Base-by-base conservation (phyloP, 2,329 filamentous ascomycete genomes). In the Aspergillus sp. region DNA sequence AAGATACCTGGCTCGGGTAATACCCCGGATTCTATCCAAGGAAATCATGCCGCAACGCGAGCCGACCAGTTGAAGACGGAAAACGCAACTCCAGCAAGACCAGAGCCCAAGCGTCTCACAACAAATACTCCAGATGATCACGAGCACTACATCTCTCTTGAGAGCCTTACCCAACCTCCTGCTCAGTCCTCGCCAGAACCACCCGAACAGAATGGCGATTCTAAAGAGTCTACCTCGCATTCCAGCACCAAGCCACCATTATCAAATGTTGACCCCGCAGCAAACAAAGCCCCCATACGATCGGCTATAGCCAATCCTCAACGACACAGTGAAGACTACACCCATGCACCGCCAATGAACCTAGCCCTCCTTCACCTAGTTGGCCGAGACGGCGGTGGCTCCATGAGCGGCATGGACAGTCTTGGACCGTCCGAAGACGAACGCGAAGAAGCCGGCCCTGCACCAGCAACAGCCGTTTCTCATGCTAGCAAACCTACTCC, bases 341-440 rank as follows among this genome's bases (percentile, higher is more conserved):
- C 61, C 7, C 19, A 49, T 59, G 26, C 61, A 65, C 29, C 52
- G 52, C 7, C 59, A 59, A 10, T 48, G 2, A 64, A 59, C 36
- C 54, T 65, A 26, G 62, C 61, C 19, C 59, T 68, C 27, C 55
- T 66, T 29, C 60, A 63, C 46, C 58, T 69, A 3, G 63, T 61
- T 29, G 72, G 71, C 43, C 67, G 72, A 39, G 72, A 75, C 47
- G 70, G 69, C 33, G 73, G 71, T 29, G 71, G 72, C 26, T 72
- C 71, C 7, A 56, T 65, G 39, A 74, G 71, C 48, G 73, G 72
- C 32, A 65, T 65, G 5, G 68, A 68, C 44, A 72, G 68, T 48
- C 61, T 62, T 35, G 61, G 56, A 3, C 53, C 60, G 29, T 66
- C 63, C 5, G 62, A 64, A 45, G 60, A 65, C 38, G 65, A 69